Evolutionary conservation across 1,284 basidiomycete species (phyloP), one percentile per base, ranked within the genome.

Genomic region (Phellopilus nigrolimitatus): DNA sequence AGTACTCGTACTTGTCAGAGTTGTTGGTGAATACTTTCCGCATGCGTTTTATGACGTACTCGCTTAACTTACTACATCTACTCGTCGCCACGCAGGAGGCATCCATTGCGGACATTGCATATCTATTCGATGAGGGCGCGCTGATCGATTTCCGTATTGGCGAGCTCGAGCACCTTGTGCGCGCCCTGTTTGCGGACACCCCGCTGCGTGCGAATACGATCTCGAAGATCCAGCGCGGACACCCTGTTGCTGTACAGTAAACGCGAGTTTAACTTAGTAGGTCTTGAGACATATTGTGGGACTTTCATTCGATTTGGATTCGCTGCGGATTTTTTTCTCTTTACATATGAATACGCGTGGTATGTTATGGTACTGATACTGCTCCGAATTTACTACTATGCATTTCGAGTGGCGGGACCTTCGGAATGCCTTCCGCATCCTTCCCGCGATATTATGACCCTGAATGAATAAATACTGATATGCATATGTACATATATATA

Each of bases 151-250:
- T 95, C 65, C 80, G 85, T 50, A 75, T 85, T 2, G 79, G 88
- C 27, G 95, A 98, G 68, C 74, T 99, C 2, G 81, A 84, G 27
- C 77, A 78, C 54, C 76, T 99, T 28, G 79, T 98, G 34, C 78
- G 79, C 41, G 94, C 93, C 0, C 73, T 99, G 42, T 99, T 99
- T 66, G 86, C 94, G 19, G 93, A 95, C 64, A 92, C 88, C n/a
- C 77, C 81, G 33, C 69, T 92, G 62, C 77, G 94, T 61, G 77
- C 84, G 45, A 85, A 76, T 57, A 87, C 87, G n/a, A 83, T 94
- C 60, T 79, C 81, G 54, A 88, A 83, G 66, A 68, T 92, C 41
- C 66, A 75, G 63, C 70, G 68, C 40, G 82, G 82, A 17, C 82
- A 85, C 65, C 78, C 82, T 36, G 31, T 54, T 27, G 19, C 19